Base-by-base conservation (phyloP, 495 filamentous ascomycete genomes). In the Annulohypoxylon nitens region DNA sequence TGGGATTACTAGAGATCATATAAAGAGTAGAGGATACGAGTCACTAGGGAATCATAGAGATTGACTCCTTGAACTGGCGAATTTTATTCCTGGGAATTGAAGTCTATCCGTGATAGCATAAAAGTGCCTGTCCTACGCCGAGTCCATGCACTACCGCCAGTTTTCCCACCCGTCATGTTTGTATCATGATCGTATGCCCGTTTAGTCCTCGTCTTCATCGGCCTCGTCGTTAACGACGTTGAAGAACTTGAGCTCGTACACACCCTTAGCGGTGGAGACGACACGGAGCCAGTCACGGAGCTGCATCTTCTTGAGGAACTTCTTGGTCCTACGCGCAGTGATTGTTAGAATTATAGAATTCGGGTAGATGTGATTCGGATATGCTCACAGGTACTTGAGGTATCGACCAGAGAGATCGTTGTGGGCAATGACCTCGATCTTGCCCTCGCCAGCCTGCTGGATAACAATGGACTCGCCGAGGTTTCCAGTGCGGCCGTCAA, bases 221-320 rank as follows among this genome's bases (percentile, higher is more conserved):
- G 86, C 93, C 78, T 92, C 95, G 82, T 99, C 97, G 85, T 96
- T 95, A 79, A 97, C 95, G 83, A 98, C 94, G 88, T 98, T 99
- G 94, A 96, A 99, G 94, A 98, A 99, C 85, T 95, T 93, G 83
- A 99, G 92, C 89, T 97, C 95, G 87, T 98, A 99, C 73, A 97
- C 94, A 78, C 95, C 95, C 88, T 93, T 93, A 83, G 92, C 92
- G 80, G 94, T 98, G 64, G 94, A 94, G 81, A 99, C 97, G 75
- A 99, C 96, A 76, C 96, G 94, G 81, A 99, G 91, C 97, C 97
- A 99, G 88, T 99, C 96, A 86, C 96, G 93, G 83, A 99, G 91
- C 88, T 98, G 95, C 89, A 97, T 93, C 92, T 99, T 99, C 93
- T 99, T 99, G 84, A 99, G 93, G 91, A 97, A 99, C 89, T 98